phyloP scores from a whole-genome alignment of 331 rosid species.

The Malus hybrid region DNA sequence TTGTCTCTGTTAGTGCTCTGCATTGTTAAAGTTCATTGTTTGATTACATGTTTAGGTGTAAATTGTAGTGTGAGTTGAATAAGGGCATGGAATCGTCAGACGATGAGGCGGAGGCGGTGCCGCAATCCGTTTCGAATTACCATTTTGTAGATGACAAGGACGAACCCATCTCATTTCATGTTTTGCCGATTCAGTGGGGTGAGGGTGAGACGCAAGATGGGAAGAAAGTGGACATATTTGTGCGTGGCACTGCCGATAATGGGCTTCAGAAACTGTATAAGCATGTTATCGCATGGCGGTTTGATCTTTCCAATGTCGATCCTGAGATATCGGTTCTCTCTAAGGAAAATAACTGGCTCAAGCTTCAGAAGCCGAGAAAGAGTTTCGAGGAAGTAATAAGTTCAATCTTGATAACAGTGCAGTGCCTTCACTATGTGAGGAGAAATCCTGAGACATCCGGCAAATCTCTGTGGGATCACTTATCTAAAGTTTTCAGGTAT shows the following conservation, averaged over 20 bases:
- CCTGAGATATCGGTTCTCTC: conserved; percentile 53
- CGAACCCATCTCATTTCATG: conserved; percentile 32
- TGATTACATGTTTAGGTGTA: neutral
- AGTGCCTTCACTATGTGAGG: conserved; percentile 52
- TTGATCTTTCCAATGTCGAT: conserved; percentile 34
- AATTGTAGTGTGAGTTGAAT: neutral
- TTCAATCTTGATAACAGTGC: conserved; percentile 41
- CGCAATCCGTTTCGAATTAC: conserved; percentile 27
- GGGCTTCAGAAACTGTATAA: conserved; percentile 40
- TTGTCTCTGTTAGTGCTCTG: no score
- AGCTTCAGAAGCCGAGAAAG: conserved; percentile 45
- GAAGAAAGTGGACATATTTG: conserved; percentile 15
- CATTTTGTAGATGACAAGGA: conserved; percentile 31
- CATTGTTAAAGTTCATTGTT: no score
- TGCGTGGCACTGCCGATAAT: conserved; percentile 33
- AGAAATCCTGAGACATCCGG: conserved; percentile 36
- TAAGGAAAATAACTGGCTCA: conserved; percentile 44
- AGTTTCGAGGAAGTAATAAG: conserved; percentile 33
- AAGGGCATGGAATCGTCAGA: conserved; percentile 47
- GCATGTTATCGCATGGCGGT: conserved; percentile 49
- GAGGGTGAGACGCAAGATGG: conserved; percentile 14
- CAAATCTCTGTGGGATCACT: conserved; percentile 34
- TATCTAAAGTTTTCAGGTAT: conserved; percentile 25
- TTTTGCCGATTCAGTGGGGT: conserved; percentile 42
- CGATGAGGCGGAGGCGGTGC: conserved; percentile 58